These are phyloP conservation scores for Cryptosporidium ryanae DNA, from an alignment of 169 alveolate genomes.

Conservation along the genomic window DNA sequence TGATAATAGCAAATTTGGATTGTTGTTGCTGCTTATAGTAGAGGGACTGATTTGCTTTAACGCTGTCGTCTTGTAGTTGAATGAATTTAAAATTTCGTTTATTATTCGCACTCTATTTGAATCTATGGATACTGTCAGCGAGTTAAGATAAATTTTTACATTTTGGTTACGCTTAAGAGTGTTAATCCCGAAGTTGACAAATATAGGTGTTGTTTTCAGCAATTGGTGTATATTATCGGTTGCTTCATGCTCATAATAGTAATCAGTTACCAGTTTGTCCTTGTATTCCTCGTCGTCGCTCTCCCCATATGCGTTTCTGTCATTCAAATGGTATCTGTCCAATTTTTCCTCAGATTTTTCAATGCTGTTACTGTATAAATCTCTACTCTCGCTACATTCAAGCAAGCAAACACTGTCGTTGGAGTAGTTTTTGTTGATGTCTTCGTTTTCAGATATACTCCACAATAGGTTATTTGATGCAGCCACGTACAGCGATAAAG, in stretches of 20 bases:
- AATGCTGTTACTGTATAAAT: background rate
- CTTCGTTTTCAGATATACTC: background rate
- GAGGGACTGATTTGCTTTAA: background rate
- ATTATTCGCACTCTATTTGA: conserved; percentile 39
- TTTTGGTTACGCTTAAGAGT: conserved; percentile 6
- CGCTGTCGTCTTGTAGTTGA: conserved; percentile 6
- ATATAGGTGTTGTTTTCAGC: conserved; percentile 45
- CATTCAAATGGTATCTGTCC: too few species aligned
- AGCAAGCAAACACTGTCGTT: too few species aligned
- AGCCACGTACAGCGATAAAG: background rate
- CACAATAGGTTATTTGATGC: conserved; percentile 24
- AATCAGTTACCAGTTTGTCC: background rate
- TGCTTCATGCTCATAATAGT: background rate
- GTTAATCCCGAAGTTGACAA: conserved; percentile 4
- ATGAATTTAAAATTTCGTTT: conserved; percentile 29
- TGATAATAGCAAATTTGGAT: conserved; percentile 1
- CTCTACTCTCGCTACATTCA: background rate
- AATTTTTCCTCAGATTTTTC: background rate
- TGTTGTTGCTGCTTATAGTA: background rate
- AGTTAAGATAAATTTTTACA: conserved; percentile 8
- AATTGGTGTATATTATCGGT: conserved; percentile 1
- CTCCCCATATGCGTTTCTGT: too few species aligned
- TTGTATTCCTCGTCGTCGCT: too few species aligned
- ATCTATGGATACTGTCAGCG: conserved; percentile 25
- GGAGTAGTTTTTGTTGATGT: background rate